Evolutionary conservation across 1,139 yeast genomes (phyloP), one percentile per base, ranked within the genome.

Genomic region (Zygoascus hellenicus): DNA sequence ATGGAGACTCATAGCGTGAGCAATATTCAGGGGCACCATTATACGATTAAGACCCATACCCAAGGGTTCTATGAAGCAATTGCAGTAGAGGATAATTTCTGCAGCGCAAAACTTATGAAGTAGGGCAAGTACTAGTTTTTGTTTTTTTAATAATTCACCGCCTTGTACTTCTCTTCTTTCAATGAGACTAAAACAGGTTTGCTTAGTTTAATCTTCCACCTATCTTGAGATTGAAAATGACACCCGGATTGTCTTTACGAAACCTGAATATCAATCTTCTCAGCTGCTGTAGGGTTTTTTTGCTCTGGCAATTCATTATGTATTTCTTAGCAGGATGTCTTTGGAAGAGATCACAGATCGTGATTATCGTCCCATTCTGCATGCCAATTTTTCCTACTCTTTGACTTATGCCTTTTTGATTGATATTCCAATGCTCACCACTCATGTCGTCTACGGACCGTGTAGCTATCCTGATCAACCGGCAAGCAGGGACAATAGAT

Each of bases 1-100:
- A 81, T 86, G 26, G 97, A 90, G 59, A 82, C 87, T 1, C 83
- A 84, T 53, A 80, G 85, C 2, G 80, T 90, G 30, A 72, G 78
- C 7, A 82, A 83, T 54, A 86, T 90, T 32, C 71, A 78, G 67
- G 82, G 77, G 2, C 67, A 79, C 58, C 87, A 82, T 57, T 80
- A 87, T 61, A 74, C 80, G 43, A 82, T 86, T 4, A 70, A 75
- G 59, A 92, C 95, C 1, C 85, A 88, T 56, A 71, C 87, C 56
- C 96, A 90, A 62, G 99, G 99, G 40, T 84, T 89, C 3, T 92
- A 94, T 61, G 96, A 90, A 64, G 97, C 97, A 7, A 77, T 87
- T 38, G 89, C 85, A 58, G 79, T 92, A 10, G 78, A 79, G 48
- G 99, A 92, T 67, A 83, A 83, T 14, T 84, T 70, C 64, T 92